phyloP scores from a whole-genome alignment of 2,329 filamentous ascomycete species.

The Truncatella angustata region DNA sequence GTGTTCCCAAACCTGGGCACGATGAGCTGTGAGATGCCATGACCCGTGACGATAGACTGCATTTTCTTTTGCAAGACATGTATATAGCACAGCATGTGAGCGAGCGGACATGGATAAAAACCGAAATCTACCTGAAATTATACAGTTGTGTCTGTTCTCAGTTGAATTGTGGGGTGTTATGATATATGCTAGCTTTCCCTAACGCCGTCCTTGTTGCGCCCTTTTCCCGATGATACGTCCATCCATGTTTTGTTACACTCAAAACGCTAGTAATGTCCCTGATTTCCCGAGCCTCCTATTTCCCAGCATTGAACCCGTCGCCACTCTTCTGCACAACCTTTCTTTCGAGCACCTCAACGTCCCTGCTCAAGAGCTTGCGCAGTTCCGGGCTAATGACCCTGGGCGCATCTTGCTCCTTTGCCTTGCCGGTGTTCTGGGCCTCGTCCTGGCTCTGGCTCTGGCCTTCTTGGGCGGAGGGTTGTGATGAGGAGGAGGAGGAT shows the following conservation, averaged over 20 bases:
- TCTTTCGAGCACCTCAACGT: constrained; percentile 27
- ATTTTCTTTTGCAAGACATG: background rate
- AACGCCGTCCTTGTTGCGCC: background rate
- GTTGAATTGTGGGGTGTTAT: background rate
- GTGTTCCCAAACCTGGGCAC: background rate
- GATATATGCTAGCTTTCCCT: background rate
- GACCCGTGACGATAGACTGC: background rate
- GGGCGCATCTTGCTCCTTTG: constrained; percentile 32
- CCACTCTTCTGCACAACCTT: constrained; percentile 24
- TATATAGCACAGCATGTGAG: background rate
- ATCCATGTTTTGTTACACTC: background rate
- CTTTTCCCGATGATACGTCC: background rate
- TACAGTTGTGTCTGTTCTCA: too few species aligned
- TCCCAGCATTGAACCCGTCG: constrained; percentile 21
- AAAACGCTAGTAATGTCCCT: too few species aligned
- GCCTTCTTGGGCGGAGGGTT: constrained; percentile 16
- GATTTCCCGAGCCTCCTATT: constrained; percentile 1
- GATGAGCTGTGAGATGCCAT: constrained; percentile 7
- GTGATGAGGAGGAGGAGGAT: constrained; percentile 14
- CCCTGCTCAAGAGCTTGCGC: constrained; percentile 48
- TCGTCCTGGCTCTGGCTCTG: too few species aligned
- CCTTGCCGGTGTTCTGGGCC: constrained; percentile 36
- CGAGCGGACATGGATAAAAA: background rate
- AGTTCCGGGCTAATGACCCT: constrained; percentile 58
- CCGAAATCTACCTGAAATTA: background rate